These are phyloP conservation scores for Herpetomonas muscarum DNA, from an alignment of 208 protist species.

Conservation along the genomic window DNA sequence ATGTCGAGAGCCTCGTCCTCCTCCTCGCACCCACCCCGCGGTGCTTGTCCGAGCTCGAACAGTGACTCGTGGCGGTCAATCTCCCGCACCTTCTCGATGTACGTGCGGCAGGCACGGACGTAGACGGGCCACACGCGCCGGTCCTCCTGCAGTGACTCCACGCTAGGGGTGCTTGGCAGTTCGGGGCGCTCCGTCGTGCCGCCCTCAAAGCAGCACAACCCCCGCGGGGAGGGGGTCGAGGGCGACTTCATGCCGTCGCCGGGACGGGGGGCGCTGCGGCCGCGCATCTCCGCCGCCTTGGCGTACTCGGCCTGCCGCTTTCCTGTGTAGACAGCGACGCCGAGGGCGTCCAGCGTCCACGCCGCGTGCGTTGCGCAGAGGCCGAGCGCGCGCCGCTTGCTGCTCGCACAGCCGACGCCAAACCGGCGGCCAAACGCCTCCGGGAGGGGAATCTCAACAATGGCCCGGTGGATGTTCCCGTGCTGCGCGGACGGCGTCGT, in stretches of 20 bases:
- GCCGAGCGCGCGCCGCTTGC: slow-evolving; percentile 40
- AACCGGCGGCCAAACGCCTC: slow-evolving; percentile 41
- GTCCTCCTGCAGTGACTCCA: slow-evolving; percentile 2
- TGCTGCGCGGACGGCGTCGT: slow-evolving; percentile 26
- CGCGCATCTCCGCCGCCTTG: slow-evolving; percentile 16
- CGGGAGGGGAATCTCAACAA: slow-evolving; percentile 66
- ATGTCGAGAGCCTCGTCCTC: slow-evolving; percentile 28
- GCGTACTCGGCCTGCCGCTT: slow-evolving; percentile 41
- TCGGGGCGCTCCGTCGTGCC: slow-evolving; percentile 11
- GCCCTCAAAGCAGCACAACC: slow-evolving; percentile 35
- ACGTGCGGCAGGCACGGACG: slow-evolving; percentile 17
- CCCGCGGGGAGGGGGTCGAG: slow-evolving; percentile 50
- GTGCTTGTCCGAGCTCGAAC: slow-evolving; percentile 8
- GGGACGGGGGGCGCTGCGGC: slow-evolving; percentile 19
- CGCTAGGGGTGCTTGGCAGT: slow-evolving; percentile 12
- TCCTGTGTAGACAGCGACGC: slow-evolving; percentile 53
- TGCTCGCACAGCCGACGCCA: slow-evolving; percentile 60
- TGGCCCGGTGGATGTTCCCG: slow-evolving; percentile 67
- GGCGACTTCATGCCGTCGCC: slow-evolving; percentile 17
- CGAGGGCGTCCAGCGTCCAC: slow-evolving; percentile 46
- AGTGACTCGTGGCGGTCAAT: slow-evolving; percentile 12
- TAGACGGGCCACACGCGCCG: slow-evolving; percentile 15
- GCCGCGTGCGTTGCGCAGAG: slow-evolving; percentile 66
- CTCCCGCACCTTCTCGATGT: slow-evolving; percentile 6
- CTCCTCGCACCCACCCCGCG: slow-evolving; percentile 16